A percentile compares a stretch with the other conserved stretches of the same genome.
phyloP scores from a whole-genome alignment of 192 early-diverging fungal species.

The Funneliformis geosporum region DNA sequence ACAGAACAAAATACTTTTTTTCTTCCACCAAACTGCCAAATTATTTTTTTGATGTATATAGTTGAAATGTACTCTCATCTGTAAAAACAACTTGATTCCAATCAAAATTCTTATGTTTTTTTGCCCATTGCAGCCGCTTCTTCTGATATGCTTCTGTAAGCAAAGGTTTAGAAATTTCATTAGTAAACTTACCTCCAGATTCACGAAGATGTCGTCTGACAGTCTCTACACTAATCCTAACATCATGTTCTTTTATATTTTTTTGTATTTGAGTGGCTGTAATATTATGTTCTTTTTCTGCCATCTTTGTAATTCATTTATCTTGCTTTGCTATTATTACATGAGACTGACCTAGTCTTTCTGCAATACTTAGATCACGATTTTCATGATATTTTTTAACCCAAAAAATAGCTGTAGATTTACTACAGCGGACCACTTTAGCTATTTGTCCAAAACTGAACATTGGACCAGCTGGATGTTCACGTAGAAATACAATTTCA shows the following conservation, averaged over 20 bases:
- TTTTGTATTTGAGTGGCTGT: background rate
- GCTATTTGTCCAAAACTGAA: conserved; percentile 16
- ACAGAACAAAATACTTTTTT: background rate
- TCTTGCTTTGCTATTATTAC: background rate
- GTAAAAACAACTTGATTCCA: too few species aligned
- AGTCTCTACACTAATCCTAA: background rate
- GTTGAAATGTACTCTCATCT: too few species aligned
- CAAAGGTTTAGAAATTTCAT: background rate
- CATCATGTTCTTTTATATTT: background rate
- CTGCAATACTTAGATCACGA: background rate
- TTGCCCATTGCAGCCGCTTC: too few species aligned
- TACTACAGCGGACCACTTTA: background rate
- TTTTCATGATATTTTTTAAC: conserved; percentile 1
- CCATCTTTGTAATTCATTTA: background rate
- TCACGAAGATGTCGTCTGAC: background rate
- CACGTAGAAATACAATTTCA: conserved; percentile 10
- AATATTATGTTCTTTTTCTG: background rate
- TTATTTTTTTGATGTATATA: too few species aligned
- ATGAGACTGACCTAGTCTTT: background rate
- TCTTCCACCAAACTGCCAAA: background rate
- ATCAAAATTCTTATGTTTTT: too few species aligned
- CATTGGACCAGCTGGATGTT: conserved; percentile 8
- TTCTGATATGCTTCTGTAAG: too few species aligned
- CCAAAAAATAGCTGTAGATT: conserved; percentile 4
- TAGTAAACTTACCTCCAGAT: background rate